Base-by-base conservation (phyloP, 1,284 basidiomycete species). In the Ganoderma multipileum region DNA sequence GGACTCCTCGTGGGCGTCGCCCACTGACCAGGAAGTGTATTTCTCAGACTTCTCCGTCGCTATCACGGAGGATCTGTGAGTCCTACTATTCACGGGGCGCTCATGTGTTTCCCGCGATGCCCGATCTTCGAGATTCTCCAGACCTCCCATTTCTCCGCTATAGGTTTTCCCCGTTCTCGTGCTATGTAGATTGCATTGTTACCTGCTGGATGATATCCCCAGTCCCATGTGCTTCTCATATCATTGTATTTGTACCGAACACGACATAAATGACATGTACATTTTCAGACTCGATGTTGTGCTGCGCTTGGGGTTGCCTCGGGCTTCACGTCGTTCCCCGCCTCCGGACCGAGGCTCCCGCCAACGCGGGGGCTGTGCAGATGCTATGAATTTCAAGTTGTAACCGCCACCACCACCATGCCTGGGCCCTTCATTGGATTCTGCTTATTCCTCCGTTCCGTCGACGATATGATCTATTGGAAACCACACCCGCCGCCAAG, bases 31-130 rank as follows among this genome's bases (percentile, higher is more conserved):
- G 78, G 81, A 84, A 71, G 78, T 84, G 39, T 91, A 82, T 77
- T 90, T 91, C 79, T 86, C 88, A 73, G 89, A 91, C 76, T 91
- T 90, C 80, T 87, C 88, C 23, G 80, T 89, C 65, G 84, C 87
- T 57, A 86, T 91, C 76, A 84, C 85, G 72, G 78, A 89, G 74
- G 79, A 67, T 64, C 80, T 87, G 64, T 88, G 79, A 81, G 61
- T 39, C 7, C n/a, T 11, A 36, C 23, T 26, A 0, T 63, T 52
- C 39, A 52, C 39, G 50, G 50, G 61, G 47, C 36, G 33, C 23
- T 38, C 30, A 20, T 3, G 12, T 20, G 20, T 42, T 54, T 33
- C 61, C 16, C 38, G 39, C 39, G 38, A 26, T 36, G 58, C 18
- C 14, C 8, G 38, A 57, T 58, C 47, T 26, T 26, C 23, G 9